Evolutionary conservation across 2,329 filamentous ascomycete genomes (phyloP), one percentile per base, ranked within the genome.

Genomic region (Hypomyces rosellus): DNA sequence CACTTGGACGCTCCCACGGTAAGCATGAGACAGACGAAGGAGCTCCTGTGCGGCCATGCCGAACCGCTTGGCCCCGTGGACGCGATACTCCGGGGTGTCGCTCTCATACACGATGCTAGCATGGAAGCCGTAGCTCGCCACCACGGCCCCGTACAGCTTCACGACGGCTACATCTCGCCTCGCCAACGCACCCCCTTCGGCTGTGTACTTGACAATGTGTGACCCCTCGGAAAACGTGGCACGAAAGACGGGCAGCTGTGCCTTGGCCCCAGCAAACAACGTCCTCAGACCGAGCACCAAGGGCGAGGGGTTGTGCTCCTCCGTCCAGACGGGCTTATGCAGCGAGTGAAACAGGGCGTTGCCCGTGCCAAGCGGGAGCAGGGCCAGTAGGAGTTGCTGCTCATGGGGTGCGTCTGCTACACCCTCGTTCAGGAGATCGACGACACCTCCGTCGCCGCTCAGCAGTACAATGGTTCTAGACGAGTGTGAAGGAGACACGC

Each of bases 51-150:
- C 91, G 0, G 89, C 90, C 80, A 96, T 89, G 50, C 84, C 78
- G 69, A 97, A 97, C 16, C 92, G 79, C 63, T 86, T 81, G 33
- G 76, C 75, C 12, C 92, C 92, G 61, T 86, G 84, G 57, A 81
- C 80, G 54, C 92, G 85, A 67, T 92, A 92, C 56, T 82, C 85
- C 0, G 80, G 74, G 0, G 91, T 95, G 66, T 97, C 92, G 66
- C 88, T 93, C 70, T 96, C 90, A 59, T 88, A 90, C 18, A 97
- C 89, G 3, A 97, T 77, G 39, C 85, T 84, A 30, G 91, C 88
- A 63, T 97, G 92, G 61, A 97, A 82, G 16, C 88, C 92, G 78
- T 95, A 95, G 65, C 87, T 93, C 41, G 85, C 85, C 2, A 97
- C 91, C 18, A 96, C 89, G 20, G 86, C 86, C 22, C 89, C 91